Percentiles rank a stretch among this genome's conserved stretches.
These are phyloP conservation scores for Rhizopus stolonifer DNA, from an alignment of 371 early-diverging fungal species.

Conservation along the genomic window DNA sequence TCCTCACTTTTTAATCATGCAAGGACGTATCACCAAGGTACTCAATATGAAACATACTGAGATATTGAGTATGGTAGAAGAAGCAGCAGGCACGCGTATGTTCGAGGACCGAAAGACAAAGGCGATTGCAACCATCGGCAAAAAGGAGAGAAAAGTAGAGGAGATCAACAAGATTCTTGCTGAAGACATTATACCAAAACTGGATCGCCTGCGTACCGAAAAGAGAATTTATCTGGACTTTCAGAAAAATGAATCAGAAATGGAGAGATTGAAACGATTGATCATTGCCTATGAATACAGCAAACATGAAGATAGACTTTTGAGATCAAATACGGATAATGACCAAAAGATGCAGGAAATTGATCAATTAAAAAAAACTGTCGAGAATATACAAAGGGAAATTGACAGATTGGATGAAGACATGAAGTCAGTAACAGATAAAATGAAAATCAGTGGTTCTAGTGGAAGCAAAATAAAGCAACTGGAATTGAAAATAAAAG, in stretches of 20 bases:
- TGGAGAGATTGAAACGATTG: slow-evolving; percentile 77
- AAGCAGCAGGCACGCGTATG: slow-evolving; percentile 98
- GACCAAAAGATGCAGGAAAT: slow-evolving; percentile 31
- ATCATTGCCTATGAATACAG: slow-evolving; percentile 84
- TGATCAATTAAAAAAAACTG: slow-evolving; percentile 23
- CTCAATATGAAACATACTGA: slow-evolving; percentile 99
- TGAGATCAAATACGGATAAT: slow-evolving; percentile 41
- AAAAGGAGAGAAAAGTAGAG: slow-evolving; percentile 94
- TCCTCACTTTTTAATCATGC: slow-evolving; percentile 99
- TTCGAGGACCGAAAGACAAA: slow-evolving; percentile 97
- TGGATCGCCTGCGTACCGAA: slow-evolving; percentile 87
- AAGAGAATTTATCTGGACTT: slow-evolving; percentile 90
- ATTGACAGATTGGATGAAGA: slow-evolving; percentile 48
- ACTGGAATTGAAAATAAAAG: slow-evolving; percentile 71
- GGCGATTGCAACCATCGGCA: slow-evolving; percentile 90
- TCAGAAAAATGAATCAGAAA: slow-evolving; percentile 88
- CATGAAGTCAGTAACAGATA: slow-evolving; percentile 39
- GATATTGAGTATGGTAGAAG: slow-evolving; percentile 96
- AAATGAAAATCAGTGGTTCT: slow-evolving; percentile 32
- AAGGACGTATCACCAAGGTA: slow-evolving; percentile 98
- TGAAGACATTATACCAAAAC: slow-evolving; percentile 93
- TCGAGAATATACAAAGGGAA: slow-evolving; percentile 45
- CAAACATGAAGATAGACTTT: slow-evolving; percentile 50
- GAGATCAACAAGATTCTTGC: slow-evolving; percentile 83
- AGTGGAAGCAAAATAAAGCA: slow-evolving; percentile 63